Conservation (phyloP, 1,284 basidiomycete genomes). For the Phellinidium pouzarii region DNA sequence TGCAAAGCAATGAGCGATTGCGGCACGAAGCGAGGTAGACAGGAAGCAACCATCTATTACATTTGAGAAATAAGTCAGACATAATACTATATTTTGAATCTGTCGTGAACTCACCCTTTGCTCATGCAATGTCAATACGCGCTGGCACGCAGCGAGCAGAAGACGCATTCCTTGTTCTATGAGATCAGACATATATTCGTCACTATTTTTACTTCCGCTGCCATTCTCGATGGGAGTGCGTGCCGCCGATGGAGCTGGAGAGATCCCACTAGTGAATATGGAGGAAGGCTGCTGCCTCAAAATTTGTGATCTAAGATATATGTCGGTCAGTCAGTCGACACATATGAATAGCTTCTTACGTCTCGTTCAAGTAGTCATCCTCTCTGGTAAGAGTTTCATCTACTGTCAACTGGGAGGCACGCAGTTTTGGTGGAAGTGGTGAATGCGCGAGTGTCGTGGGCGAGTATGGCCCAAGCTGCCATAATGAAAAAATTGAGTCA, state of each 20-base stretch:
- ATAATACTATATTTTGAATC: neutral
- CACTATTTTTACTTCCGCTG: neutral
- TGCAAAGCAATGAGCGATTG: slow-evolving; percentile 58
- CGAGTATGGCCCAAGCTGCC: slow-evolving; percentile 68
- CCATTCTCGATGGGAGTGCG: slow-evolving; percentile 7
- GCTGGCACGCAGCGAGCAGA: slow-evolving; percentile 56
- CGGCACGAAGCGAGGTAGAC: slow-evolving; percentile 36
- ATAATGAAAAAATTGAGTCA: slow-evolving; percentile 8
- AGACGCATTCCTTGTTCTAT: slow-evolving; percentile 47
- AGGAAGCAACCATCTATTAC: slow-evolving; percentile 24
- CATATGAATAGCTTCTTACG: slow-evolving; percentile 2
- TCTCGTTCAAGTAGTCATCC: slow-evolving; percentile 36
- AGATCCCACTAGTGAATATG: slow-evolving; percentile 6
- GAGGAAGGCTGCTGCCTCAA: slow-evolving; percentile 1
- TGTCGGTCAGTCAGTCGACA: neutral
- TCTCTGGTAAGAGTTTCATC: slow-evolving; percentile 48
- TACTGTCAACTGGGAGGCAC: slow-evolving; percentile 58
- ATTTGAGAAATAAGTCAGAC: neutral
- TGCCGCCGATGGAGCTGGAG: slow-evolving; percentile 5
- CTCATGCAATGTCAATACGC: slow-evolving; percentile 64
- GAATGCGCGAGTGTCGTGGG: slow-evolving; percentile 63
- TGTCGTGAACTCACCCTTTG: slow-evolving; percentile 46
- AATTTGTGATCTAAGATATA: neutral
- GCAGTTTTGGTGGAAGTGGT: slow-evolving; percentile 61
- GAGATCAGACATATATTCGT: slow-evolving; percentile 5